Evolutionary conservation across 495 filamentous ascomycete genomes (phyloP).

Genomic region (Talaromyces trachyspermus): DNA sequence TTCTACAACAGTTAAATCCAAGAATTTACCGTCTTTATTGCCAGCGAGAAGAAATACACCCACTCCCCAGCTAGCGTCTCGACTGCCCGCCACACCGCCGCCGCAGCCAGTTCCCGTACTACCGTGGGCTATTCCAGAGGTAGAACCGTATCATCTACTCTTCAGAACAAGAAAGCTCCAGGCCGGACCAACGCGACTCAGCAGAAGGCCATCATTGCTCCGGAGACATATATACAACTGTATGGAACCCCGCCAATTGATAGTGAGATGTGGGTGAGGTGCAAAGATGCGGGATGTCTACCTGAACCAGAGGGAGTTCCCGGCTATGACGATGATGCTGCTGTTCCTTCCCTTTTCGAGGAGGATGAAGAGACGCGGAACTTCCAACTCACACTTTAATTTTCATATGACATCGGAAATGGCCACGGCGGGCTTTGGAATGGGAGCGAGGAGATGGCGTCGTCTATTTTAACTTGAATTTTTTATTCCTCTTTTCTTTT

Average conservation of each 20-base stretch:
- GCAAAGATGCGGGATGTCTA: conserved; percentile 31
- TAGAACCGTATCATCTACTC: conserved; percentile 48
- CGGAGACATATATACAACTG: conserved; percentile 37
- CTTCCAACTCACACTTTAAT: conserved; percentile 40
- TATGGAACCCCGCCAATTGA: conserved; percentile 34
- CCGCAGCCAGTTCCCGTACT: conserved; percentile 58
- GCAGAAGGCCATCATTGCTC: conserved; percentile 25
- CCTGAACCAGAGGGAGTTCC: conserved; percentile 21
- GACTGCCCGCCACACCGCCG: conserved; percentile 51
- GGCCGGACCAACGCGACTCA: conserved; percentile 12
- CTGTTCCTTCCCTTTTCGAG: conserved; percentile 24
- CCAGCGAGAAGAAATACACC: conserved; percentile 30
- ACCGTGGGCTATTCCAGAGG: conserved; percentile 80
- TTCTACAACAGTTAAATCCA: conserved; percentile 31
- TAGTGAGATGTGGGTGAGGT: conserved; percentile 36
- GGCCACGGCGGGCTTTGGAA: neutral
- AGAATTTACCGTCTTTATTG: conserved; percentile 28
- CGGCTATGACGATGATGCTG: conserved; percentile 17
- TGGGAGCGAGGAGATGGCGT: neutral
- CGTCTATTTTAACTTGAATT: neutral
- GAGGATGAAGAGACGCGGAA: conserved; percentile 36
- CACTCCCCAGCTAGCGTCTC: conserved; percentile 38
- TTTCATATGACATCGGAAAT: neutral
- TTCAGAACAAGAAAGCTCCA: conserved; percentile 25
- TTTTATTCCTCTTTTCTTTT: neutral